Base-by-base conservation (phyloP, 2,329 filamentous ascomycete genomes). In the Byssochlamys sp. region DNA sequence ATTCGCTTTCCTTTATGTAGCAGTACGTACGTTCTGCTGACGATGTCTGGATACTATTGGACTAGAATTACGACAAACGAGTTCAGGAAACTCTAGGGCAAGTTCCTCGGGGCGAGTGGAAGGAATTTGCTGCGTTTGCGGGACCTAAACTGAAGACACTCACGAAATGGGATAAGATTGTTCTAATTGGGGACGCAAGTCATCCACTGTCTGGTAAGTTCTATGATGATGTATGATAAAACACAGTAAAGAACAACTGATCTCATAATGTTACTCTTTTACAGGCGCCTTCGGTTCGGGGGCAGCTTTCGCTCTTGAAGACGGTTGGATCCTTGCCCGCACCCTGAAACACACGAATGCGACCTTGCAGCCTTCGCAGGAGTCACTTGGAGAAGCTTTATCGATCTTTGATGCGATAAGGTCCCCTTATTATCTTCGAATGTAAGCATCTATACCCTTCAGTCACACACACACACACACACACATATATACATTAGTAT, bases 121-220 rank as follows among this genome's bases (percentile, higher is more conserved):
- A 73, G 26, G 77, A 80, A 54, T 80, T 80, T 48, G 73, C 77
- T 3, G 73, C 77, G 0, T 80, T 79, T 56, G 72, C 78, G 0
- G 78, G 78, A 0, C 77, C 77, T 1, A 73, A 77, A 35, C 61
- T 80, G 19, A 60, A 70, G 6, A 67, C 66, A 1, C 65, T 80
- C 2, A 74, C 66, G 1, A 73, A 68, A 2, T 79, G 75, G 69
- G 67, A 74, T 49, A 75, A 75, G 55, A 62, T 82, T 2, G 80
- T 77, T 4, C 71, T 83, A 3, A 74, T 83, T 0, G 81, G 81
- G 7, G 81, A 84, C 60, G 76, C 80, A 0, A 82, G 79, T 1
- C 81, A 84, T 63, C 78, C 81, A 0, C 71, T 82, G 0, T 80
- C 79, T 0, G 78, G 78, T 66, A 55, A 14, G 54, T 49, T 5